Evolutionary conservation across 371 early-diverging fungal genomes (phyloP), one percentile per base, ranked within the genome.

Genomic region (Blastocladiella emersonii): DNA sequence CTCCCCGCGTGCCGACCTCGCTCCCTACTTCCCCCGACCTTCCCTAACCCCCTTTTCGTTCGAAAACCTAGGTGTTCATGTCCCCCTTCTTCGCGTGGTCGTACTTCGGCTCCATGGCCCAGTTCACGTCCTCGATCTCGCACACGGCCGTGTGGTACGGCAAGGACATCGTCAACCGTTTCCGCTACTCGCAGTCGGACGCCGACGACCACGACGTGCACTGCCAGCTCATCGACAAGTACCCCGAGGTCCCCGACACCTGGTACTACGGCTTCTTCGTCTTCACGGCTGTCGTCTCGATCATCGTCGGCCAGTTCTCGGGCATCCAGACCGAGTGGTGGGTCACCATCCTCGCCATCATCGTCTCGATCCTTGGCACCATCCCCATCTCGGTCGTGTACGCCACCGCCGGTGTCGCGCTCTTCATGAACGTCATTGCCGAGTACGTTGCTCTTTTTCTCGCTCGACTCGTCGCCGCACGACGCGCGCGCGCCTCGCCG

Each of bases 361-460:
- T 86, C 34, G 66, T 76, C 27, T 66, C 86, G 61, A 84, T 91
- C 68, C 76, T 88, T 7, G 68, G 21, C 21, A 51, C 53, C 15
- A 51, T 93, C 6, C 91, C 94, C 1, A 79, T 90, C 51, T 90
- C 89, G 71, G 86, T 88, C 59, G 78, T 88, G 57, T 76, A 78
- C 43, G 90, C 90, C 34, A 73, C 89, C 23, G 66, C 75, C 17
- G 75, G 83, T 64, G 82, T 83, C 57, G 74, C 78, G 45, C 85
- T 86, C 30, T 85, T 84, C 32, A 73, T 66, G 23, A 27, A 44
- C 13, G 62, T 61, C 17, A 62, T 65, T 19, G 55, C 56, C 89
- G 32, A 88, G 71, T 74, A n/a, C n/a, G n/a, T n/a, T n/a, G n/a
- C n/a, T n/a, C n/a, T n/a, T n/a, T n/a, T n/a, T n/a, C n/a, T n/a